Evolutionary conservation across 768 basidiomycete species (phyloP).

Genomic region (Paxillus ammoniavirescens): DNA sequence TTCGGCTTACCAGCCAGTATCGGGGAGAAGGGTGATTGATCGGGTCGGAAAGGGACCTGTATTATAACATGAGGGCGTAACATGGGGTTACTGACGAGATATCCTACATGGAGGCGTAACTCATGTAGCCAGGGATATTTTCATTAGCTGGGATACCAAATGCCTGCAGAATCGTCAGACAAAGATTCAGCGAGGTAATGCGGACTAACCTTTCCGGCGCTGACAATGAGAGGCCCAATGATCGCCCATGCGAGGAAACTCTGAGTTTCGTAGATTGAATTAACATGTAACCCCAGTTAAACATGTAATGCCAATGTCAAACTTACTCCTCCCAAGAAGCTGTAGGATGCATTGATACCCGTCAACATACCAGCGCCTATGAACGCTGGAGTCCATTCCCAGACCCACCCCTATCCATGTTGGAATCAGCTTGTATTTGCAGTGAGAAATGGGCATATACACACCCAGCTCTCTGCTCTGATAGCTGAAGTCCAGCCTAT

Average conservation of each 20-base stretch:
- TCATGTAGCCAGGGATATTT: conserved; percentile 22
- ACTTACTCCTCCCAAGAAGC: conserved; percentile 47
- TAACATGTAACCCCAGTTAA: not conserved
- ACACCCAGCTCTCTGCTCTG: conserved; percentile 56
- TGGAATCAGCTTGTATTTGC: not conserved
- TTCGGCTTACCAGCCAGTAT: conserved; percentile 47
- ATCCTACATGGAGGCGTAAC: conserved; percentile 18
- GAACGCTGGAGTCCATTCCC: conserved; percentile 49
- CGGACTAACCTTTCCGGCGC: conserved; percentile 37
- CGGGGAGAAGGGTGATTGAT: conserved; percentile 48
- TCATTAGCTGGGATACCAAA: conserved; percentile 14
- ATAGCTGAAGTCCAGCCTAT: conserved; percentile 62
- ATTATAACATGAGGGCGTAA: not conserved
- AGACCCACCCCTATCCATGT: conserved; percentile 30
- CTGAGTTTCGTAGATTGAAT: conserved; percentile 13
- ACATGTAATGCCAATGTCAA: not conserved
- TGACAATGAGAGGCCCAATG: conserved; percentile 53
- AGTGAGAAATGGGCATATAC: conserved; percentile 10
- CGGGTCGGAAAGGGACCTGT: conserved; percentile 43
- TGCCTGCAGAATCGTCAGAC: conserved; percentile 8
- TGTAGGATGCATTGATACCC: conserved; percentile 55
- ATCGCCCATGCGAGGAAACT: conserved; percentile 66
- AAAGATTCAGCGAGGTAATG: not conserved
- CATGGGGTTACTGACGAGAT: not conserved
- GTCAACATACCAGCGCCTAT: conserved; percentile 59